phyloP scores from a whole-genome alignment of 768 basidiomycete genomes.

The Boletus rufocinnamomeus region DNA sequence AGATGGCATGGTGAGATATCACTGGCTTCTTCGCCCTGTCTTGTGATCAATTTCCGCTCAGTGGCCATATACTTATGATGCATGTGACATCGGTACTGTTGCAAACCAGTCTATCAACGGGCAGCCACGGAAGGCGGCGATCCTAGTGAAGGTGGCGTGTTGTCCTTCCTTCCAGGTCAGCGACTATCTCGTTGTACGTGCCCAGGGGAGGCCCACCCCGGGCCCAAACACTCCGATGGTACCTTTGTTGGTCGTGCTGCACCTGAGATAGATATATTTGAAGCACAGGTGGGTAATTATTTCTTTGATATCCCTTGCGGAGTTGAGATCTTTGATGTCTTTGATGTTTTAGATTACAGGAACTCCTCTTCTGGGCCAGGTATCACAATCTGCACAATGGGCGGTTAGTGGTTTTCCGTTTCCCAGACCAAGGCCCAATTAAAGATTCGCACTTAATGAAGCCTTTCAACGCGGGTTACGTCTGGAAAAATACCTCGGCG shows the following conservation, averaged over 20 bases:
- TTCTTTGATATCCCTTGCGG: slow-evolving; percentile 15
- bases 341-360: slow-evolving; percentile 47
- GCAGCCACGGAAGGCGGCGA: slow-evolving; percentile 63
- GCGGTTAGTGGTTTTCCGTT: slow-evolving; percentile 49
- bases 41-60: slow-evolving; percentile 18
- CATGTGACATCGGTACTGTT: slow-evolving; percentile 83
- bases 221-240: slow-evolving; percentile 73
- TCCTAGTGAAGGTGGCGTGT: slow-evolving; percentile 37
- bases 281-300: slow-evolving; percentile 56
- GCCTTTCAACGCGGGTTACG: slow-evolving; percentile 78
- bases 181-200: slow-evolving; percentile 88
- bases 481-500: slow-evolving; percentile 60
- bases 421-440: neutral
- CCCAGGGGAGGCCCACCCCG: slow-evolving; percentile 77
- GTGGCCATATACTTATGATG: slow-evolving; percentile 71
- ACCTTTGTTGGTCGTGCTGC: slow-evolving; percentile 79
- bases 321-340: slow-evolving; percentile 18
- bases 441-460: slow-evolving; percentile 25
- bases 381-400: slow-evolving; percentile 87
- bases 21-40: neutral
- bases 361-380: slow-evolving; percentile 50
- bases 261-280: slow-evolving; percentile 90
- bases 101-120: slow-evolving; percentile 79
- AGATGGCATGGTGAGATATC: slow-evolving; percentile 47
- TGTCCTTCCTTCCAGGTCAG: slow-evolving; percentile 83